Conservation (phyloP, 441 rosid species). For the Gossypium trilobum region DNA sequence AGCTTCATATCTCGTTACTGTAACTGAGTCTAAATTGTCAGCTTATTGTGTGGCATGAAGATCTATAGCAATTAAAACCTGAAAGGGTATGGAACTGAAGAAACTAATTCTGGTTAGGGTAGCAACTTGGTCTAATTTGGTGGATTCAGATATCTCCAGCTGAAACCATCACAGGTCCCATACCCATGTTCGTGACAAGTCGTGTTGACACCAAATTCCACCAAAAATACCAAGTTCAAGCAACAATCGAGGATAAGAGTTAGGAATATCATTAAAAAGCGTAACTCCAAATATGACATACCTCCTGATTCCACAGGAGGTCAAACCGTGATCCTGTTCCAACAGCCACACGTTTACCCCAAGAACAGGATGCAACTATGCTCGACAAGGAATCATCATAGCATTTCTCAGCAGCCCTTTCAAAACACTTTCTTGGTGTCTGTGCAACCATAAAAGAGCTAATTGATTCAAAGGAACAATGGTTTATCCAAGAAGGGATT, state of each 20-base stretch:
- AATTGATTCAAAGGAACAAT: slow-evolving; percentile 3
- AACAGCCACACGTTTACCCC: slow-evolving; percentile 87
- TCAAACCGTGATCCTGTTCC: slow-evolving; percentile 93
- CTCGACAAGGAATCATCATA: slow-evolving; percentile 65
- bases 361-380: slow-evolving; percentile 80
- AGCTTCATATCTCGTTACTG: background rate
- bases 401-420: slow-evolving; percentile 87
- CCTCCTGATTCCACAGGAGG: slow-evolving; percentile 65
- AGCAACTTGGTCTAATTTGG: background rate
- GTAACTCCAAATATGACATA: slow-evolving; percentile 21
- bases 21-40: background rate
- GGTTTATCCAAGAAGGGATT: slow-evolving; percentile 14
- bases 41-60: background rate
- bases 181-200: background rate
- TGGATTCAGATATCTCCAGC: background rate
- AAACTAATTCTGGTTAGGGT: background rate
- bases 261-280: background rate
- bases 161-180: background rate
- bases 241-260: background rate
- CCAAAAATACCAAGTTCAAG: background rate
- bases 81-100: background rate
- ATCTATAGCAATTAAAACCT: background rate
- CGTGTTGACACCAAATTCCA: background rate
- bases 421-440: slow-evolving; percentile 85
- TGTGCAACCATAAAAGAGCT: slow-evolving; percentile 26